Evolutionary conservation across 208 protist genomes (phyloP).

Genomic region (Lotmaria passim): DNA sequence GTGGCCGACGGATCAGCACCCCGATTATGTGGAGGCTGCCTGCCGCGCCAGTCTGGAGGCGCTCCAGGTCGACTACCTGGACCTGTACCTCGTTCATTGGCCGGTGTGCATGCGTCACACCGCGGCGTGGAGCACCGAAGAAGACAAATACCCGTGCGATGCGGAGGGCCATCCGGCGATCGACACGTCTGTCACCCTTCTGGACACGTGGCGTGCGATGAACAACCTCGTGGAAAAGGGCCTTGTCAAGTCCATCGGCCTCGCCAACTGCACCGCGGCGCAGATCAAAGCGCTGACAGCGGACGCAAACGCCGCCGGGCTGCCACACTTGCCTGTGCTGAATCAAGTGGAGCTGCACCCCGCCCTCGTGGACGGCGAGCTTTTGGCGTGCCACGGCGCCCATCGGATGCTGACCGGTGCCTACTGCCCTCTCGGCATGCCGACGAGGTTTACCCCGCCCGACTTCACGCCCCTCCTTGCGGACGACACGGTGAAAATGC

Average conservation of each 20-base stretch:
- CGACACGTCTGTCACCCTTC: constrained; percentile 54
- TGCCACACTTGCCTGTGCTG: constrained; percentile 63
- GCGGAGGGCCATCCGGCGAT: constrained; percentile 45
- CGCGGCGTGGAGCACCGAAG: constrained; percentile 43
- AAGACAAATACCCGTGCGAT: constrained; percentile 76
- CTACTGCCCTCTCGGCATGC: constrained; percentile 88
- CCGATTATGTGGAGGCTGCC: constrained; percentile 83
- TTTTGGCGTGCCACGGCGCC: constrained; percentile 50
- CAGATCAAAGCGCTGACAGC: constrained; percentile 66
- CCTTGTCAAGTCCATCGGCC: constrained; percentile 88
- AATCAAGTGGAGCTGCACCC: constrained; percentile 94
- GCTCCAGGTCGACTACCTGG: constrained; percentile 89
- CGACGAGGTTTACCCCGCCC: constrained; percentile 67
- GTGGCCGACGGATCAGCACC: constrained; percentile 94
- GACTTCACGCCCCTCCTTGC: constrained; percentile 54
- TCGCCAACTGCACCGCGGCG: constrained; percentile 81
- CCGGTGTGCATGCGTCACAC: constrained; percentile 84
- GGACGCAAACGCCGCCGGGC: constrained; percentile 11
- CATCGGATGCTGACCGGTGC: constrained; percentile 83
- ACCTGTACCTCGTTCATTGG: constrained; percentile 95
- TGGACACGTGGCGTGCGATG: constrained; percentile 91
- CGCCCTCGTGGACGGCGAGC: constrained; percentile 50
- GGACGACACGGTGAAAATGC: constrained; percentile 43
- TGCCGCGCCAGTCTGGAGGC: constrained; percentile 82
- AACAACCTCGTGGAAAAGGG: constrained; percentile 80